These are phyloP conservation scores for Artemisia annua DNA, from an alignment of 129 eudicot species.

Conservation along the genomic window DNA sequence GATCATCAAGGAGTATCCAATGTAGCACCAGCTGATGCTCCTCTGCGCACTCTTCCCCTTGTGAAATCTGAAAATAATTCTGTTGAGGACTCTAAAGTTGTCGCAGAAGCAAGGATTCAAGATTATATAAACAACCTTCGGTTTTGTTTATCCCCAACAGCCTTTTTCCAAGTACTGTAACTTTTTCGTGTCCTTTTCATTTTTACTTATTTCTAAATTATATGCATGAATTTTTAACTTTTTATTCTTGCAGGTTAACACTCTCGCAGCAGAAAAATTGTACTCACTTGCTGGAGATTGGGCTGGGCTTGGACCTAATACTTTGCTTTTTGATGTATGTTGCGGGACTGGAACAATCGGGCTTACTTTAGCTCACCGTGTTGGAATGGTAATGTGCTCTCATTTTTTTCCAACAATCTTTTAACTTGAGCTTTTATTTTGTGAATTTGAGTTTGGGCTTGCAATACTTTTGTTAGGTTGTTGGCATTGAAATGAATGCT, in stretches of 20 bases:
- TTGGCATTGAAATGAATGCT: constrained; percentile 99
- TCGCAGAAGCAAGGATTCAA: constrained; percentile 67
- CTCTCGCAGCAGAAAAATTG: constrained; percentile 92
- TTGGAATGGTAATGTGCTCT: constrained; percentile 78
- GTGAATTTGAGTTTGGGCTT: constrained; percentile 16
- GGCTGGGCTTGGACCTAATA: constrained; percentile 89
- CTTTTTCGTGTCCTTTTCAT: background rate
- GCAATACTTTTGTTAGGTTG: constrained; percentile 55
- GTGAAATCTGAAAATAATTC: constrained; percentile 29
- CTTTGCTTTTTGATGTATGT: constrained; percentile 91
- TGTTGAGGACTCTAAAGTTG: constrained; percentile 35
- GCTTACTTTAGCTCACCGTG: constrained; percentile 87
- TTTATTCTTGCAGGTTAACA: constrained; percentile 68
- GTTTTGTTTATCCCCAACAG: constrained; percentile 88
- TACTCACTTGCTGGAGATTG: constrained; percentile 97
- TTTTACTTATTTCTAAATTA: background rate
- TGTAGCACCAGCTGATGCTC: constrained; percentile 94
- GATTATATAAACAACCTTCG: constrained; percentile 79
- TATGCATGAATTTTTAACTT: background rate
- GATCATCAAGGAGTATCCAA: constrained; percentile 96
- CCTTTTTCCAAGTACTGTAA: constrained; percentile 76
- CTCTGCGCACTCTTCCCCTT: constrained; percentile 58
- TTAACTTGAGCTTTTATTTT: background rate
- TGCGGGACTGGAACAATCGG: constrained; percentile 98
- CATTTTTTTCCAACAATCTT: background rate